A percentile compares a stretch with the other conserved stretches of the same genome.
Conservation (phyloP, 441 rosid species). For the Mallotus japonicus region DNA sequence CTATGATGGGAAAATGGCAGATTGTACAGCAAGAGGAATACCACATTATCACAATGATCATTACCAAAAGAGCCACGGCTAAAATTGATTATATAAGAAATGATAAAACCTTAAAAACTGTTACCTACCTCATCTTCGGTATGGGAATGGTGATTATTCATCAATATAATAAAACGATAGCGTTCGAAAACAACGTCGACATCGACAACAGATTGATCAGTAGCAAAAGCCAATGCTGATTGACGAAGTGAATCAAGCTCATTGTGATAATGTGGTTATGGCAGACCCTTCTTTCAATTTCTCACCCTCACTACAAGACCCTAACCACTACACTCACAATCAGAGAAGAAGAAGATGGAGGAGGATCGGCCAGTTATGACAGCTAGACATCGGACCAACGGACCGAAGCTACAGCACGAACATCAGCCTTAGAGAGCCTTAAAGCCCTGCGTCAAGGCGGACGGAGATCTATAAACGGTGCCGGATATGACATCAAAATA, state of each 20-base stretch:
- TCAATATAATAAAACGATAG: conserved; percentile 45
- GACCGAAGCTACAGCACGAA: too few species aligned
- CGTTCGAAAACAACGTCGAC: conserved; percentile 41
- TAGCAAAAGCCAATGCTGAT: conserved; percentile 49
- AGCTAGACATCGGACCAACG: conserved; percentile 51
- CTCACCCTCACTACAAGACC: conserved; percentile 13
- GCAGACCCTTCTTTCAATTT: too few species aligned
- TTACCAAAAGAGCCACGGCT: background rate
- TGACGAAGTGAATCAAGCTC: conserved; percentile 58
- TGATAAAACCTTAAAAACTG: background rate
- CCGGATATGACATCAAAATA: conserved; percentile 57
- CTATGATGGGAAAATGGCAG: too few species aligned
- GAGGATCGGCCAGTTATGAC: conserved; percentile 42
- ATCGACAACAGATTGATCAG: conserved; percentile 40
- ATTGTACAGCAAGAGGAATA: too few species aligned
- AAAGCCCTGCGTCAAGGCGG: too few species aligned
- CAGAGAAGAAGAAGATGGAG: conserved; percentile 28
- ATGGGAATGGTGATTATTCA: conserved; percentile 56
- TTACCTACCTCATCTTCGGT: conserved; percentile 59
- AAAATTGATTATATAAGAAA: too few species aligned
- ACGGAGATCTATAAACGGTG: too few species aligned
- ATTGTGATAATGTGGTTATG: too few species aligned
- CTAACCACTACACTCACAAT: conserved; percentile 7
- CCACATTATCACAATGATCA: too few species aligned
- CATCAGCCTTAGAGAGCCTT: too few species aligned